These are phyloP conservation scores for Prunella vulgaris DNA, from an alignment of 257 asterid species.

Conservation along the genomic window DNA sequence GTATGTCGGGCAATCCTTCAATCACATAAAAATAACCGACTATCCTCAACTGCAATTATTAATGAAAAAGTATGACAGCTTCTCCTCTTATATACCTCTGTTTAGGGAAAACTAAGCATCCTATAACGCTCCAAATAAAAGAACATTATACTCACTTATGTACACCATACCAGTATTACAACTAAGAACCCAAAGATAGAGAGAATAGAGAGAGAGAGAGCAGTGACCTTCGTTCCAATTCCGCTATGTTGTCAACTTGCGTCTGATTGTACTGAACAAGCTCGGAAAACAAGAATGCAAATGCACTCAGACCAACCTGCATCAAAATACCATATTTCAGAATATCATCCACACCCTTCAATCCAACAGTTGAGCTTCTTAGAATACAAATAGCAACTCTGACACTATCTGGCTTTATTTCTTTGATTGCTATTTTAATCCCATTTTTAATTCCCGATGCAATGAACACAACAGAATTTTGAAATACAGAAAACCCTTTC, in stretches of 20 bases:
- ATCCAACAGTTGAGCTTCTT: not conserved
- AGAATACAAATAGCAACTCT: not conserved
- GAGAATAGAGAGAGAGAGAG: not conserved
- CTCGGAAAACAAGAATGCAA: conserved; percentile 87
- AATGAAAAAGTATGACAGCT: not conserved
- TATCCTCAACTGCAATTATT: not conserved
- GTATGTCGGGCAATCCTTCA: not conserved
- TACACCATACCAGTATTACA: not conserved
- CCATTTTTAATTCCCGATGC: not conserved
- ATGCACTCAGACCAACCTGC: conserved; percentile 87
- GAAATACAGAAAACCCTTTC: not conserved
- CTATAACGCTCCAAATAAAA: not conserved
- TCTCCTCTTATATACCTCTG: not conserved
- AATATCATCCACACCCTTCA: not conserved
- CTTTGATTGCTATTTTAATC: not conserved
- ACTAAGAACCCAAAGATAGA: not conserved
- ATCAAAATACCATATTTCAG: conserved; percentile 1
- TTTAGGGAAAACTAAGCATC: not conserved
- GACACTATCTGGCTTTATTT: not conserved
- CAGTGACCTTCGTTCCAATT: conserved; percentile 63
- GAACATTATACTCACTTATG: not conserved
- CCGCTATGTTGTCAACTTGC: conserved; percentile 80
- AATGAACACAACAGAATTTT: not conserved
- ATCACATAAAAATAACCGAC: not conserved
- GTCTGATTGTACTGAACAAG: conserved; percentile 94